These are phyloP conservation scores for Lobosporangium transversale DNA, from an alignment of 192 early-diverging fungal species.

Conservation along the genomic window DNA sequence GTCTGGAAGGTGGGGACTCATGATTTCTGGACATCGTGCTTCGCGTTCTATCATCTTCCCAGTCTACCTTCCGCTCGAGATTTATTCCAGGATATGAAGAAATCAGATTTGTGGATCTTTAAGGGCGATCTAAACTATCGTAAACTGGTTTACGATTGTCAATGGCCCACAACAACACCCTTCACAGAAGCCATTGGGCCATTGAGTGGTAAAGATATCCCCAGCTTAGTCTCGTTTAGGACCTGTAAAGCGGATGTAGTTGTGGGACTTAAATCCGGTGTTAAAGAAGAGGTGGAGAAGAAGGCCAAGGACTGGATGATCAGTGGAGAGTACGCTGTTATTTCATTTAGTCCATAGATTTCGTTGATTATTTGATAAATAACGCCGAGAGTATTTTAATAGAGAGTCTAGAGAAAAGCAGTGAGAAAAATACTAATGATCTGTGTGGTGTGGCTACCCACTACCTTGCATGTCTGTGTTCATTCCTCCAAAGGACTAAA, in stretches of 20 bases:
- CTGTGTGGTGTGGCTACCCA: no score
- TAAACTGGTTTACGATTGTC: constrained; percentile 92
- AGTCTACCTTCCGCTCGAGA: constrained; percentile 63
- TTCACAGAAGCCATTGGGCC: constrained; percentile 87
- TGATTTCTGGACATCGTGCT: constrained; percentile 89
- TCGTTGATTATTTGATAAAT: no score
- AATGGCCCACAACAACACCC: constrained; percentile 86
- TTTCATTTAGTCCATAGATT: constrained; percentile 48
- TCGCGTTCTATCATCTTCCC: constrained; percentile 82
- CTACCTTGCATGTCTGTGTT: no score
- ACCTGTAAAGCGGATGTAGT: constrained; percentile 91
- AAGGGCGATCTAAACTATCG: constrained; percentile 98
- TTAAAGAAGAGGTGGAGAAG: constrained; percentile 61
- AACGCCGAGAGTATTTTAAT: no score
- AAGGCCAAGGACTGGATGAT: constrained; percentile 69
- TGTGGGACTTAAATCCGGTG: constrained; percentile 71
- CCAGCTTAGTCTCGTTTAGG: constrained; percentile 79
- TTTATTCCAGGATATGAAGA: constrained; percentile 67
- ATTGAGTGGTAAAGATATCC: constrained; percentile 59
- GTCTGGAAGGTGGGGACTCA: constrained; percentile 75
- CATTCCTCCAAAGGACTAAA: no score
- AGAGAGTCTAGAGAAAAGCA: no score
- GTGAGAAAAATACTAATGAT: no score
- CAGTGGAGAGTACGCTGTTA: constrained; percentile 79
- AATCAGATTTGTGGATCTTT: constrained; percentile 80